These are phyloP conservation scores for Sclerotinia spermophila DNA, from an alignment of 2,329 filamentous ascomycete genomes.

Conservation along the genomic window DNA sequence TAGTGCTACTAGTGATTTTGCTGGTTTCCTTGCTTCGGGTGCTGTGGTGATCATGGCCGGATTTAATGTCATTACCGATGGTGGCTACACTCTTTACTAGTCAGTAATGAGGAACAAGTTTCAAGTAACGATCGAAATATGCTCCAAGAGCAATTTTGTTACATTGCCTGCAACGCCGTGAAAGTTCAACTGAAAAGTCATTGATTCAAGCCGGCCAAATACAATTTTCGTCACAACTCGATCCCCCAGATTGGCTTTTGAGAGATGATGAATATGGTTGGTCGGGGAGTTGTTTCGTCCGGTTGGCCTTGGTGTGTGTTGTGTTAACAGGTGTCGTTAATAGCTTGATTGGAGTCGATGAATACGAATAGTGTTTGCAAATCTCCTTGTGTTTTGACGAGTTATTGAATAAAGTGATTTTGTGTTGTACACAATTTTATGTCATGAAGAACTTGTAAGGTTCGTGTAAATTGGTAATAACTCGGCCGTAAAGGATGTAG, in stretches of 20 bases:
- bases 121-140: constrained; percentile 52
- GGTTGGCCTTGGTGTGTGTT: not conserved
- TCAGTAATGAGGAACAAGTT: no score
- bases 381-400: not conserved
- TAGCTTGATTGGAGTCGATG: not conserved
- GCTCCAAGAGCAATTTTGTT: constrained; percentile 76
- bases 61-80: not conserved
- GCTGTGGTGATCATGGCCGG: not conserved
- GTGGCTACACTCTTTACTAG: not conserved
- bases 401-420: not conserved
- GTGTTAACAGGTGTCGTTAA: no score
- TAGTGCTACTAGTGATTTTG: not conserved
- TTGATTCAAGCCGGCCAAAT: constrained; percentile 81
- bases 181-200: constrained; percentile 76
- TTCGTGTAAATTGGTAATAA: not conserved
- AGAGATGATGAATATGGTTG: not conserved
- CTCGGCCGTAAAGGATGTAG: not conserved
- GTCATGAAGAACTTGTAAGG: not conserved
- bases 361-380: not conserved
- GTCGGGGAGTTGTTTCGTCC: not conserved
- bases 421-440: not conserved
- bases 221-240: constrained; percentile 77
- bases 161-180: constrained; percentile 80
- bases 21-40: not conserved
- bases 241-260: constrained; percentile 64